A percentile compares a stretch with the other conserved stretches of the same genome.
Evolutionary conservation across 2,329 filamentous ascomycete genomes (phyloP).

Genomic region (Ophiostoma piceae): DNA sequence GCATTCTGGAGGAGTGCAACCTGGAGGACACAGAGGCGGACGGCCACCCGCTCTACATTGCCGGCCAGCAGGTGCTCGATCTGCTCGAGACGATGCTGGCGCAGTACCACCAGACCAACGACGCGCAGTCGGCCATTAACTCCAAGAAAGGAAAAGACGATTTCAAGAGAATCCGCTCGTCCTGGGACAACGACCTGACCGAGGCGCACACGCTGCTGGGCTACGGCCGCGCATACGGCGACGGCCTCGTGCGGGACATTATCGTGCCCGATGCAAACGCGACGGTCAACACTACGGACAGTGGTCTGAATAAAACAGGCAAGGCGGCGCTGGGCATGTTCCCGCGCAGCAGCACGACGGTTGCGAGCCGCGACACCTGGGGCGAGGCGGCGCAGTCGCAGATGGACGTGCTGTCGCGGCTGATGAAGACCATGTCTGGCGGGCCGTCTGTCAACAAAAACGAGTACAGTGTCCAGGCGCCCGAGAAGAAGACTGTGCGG

Average conservation of each 20-base stretch:
- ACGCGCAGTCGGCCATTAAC: not conserved
- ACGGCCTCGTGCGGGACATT: conserved; percentile 26
- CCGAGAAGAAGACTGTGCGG: conserved; percentile 19
- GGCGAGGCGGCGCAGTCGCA: conserved; percentile 26
- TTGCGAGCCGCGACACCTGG: conserved; percentile 25
- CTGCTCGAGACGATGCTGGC: conserved; percentile 20
- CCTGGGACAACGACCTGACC: conserved; percentile 26
- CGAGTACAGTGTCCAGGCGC: not conserved
- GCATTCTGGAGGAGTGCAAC: conserved; percentile 1
- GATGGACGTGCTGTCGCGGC: conserved; percentile 24
- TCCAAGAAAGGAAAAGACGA: no score
- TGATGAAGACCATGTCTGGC: conserved; percentile 24
- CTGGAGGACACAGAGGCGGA: no score
- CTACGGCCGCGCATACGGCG: conserved; percentile 28
- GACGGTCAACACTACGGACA: not conserved
- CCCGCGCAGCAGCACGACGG: conserved; percentile 23
- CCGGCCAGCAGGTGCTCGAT: conserved; percentile 23
- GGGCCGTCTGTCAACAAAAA: not conserved
- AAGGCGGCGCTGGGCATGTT: conserved; percentile 26
- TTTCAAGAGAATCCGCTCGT: not conserved
- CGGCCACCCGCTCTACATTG: conserved; percentile 20
- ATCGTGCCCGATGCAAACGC: conserved; percentile 22
- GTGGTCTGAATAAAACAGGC: conserved; percentile 25
- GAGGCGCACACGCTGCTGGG: conserved; percentile 26
- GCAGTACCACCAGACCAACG: conserved; percentile 23